These are phyloP conservation scores for Aspergillus cejpii DNA, from an alignment of 2,329 filamentous ascomycete genomes.

Conservation along the genomic window DNA sequence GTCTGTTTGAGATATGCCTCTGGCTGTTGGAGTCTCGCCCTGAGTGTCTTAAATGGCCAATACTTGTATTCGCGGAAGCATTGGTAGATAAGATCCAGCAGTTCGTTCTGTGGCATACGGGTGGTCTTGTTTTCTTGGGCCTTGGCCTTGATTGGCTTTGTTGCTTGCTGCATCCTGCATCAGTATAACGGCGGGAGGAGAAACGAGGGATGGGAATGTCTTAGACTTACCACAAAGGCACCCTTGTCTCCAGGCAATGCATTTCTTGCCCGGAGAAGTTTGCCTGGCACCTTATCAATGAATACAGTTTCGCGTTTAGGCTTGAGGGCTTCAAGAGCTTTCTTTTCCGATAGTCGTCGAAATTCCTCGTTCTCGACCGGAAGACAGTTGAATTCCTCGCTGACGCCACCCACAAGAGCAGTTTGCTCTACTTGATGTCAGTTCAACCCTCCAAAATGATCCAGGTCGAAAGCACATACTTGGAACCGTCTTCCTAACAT, in stretches of 20 bases:
- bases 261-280: conserved; percentile 55
- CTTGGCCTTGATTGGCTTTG: conserved; percentile 49
- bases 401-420: conserved; percentile 63
- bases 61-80: conserved; percentile 82
- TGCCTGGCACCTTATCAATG: conserved; percentile 40
- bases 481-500: conserved; percentile 56
- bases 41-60: conserved; percentile 88
- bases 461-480: conserved; percentile 49
- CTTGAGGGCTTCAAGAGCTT: conserved; percentile 55
- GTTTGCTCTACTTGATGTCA: conserved; percentile 61
- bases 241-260: conserved; percentile 41
- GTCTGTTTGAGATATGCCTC: conserved; percentile 87
- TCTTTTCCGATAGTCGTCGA: conserved; percentile 53
- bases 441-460: background rate
- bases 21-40: conserved; percentile 70
- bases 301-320: conserved; percentile 53
- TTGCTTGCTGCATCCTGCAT: conserved; percentile 34
- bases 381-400: conserved; percentile 68
- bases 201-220: background rate
- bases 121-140: conserved; percentile 74
- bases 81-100: conserved; percentile 75
- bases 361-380: conserved; percentile 67
- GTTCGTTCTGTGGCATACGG: conserved; percentile 80
- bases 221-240: conserved; percentile 38
- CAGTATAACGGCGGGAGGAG: conserved; percentile 12